These are phyloP conservation scores for Yamagishiella unicocca DNA, from an alignment of 139 green algal species.

Conservation along the genomic window DNA sequence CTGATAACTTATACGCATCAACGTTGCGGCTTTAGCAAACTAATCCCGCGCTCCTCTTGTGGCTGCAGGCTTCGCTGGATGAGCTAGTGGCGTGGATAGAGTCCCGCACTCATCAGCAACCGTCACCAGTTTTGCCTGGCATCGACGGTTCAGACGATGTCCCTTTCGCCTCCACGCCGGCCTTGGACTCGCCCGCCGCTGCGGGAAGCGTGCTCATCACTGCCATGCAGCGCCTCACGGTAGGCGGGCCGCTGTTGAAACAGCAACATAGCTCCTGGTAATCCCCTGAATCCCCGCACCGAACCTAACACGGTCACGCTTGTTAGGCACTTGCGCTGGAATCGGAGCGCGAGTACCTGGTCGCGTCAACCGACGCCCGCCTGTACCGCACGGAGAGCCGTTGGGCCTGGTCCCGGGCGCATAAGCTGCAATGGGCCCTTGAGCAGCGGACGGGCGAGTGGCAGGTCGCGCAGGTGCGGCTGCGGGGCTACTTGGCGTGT, in stretches of 20 bases:
- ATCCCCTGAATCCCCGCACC: not conserved
- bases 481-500: no score
- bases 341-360: conserved; percentile 37
- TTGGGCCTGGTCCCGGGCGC: conserved; percentile 5
- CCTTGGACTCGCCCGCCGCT: not conserved
- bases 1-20: not conserved
- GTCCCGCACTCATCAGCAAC: not conserved
- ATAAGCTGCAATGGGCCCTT: conserved; percentile 40
- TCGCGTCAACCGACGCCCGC: conserved; percentile 36
- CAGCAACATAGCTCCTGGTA: not conserved
- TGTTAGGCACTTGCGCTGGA: conserved; percentile 52
- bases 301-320: not conserved
- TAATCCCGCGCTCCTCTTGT: not conserved
- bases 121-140: not conserved
- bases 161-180: no score
- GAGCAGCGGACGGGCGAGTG: conserved; percentile 51
- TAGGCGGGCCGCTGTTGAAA: not conserved
- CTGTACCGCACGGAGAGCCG: conserved; percentile 28
- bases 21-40: not conserved
- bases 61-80: conserved; percentile 9
- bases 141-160: no score
- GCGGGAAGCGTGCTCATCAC: not conserved
- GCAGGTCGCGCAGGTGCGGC: conserved; percentile 41
- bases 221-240: conserved; percentile 15
- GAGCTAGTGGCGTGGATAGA: conserved; percentile 18